A percentile compares a stretch with the other conserved stretches of the same genome.
Evolutionary conservation across 208 protist species (phyloP).

Genomic region (Porcisia hertigi): DNA sequence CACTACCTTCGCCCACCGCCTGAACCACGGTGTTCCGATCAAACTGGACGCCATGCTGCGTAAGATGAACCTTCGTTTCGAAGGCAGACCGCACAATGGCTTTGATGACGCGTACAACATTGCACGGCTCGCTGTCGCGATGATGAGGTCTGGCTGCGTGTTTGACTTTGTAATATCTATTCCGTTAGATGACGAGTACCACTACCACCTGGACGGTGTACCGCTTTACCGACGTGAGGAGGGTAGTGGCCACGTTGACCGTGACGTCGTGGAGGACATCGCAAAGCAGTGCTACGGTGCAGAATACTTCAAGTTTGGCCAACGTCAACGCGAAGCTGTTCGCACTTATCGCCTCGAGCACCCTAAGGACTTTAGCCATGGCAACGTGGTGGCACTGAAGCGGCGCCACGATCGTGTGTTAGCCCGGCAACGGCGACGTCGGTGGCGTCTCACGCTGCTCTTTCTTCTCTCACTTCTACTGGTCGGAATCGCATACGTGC

Average conservation of each 20-base stretch:
- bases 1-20: slow-evolving; percentile 77
- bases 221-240: slow-evolving; percentile 82
- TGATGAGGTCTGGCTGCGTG: slow-evolving; percentile 83
- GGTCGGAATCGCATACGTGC: slow-evolving; percentile 21
- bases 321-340: slow-evolving; percentile 53
- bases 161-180: slow-evolving; percentile 83
- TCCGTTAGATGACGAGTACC: slow-evolving; percentile 62
- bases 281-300: slow-evolving; percentile 78
- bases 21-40: slow-evolving; percentile 68
- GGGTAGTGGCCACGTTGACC: slow-evolving; percentile 74
- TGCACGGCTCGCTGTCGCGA: slow-evolving; percentile 77
- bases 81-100: slow-evolving; percentile 86
- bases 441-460: slow-evolving; percentile 37
- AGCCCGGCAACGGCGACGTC: slow-evolving; percentile 34
- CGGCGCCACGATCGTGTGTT: slow-evolving; percentile 38
- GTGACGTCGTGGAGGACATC: slow-evolving; percentile 86
- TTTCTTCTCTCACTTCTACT: slow-evolving; percentile 19
- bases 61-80: slow-evolving; percentile 69
- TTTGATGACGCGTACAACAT: slow-evolving; percentile 93
- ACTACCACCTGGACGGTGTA: slow-evolving; percentile 64
- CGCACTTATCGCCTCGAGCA: slow-evolving; percentile 54
- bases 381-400: slow-evolving; percentile 41
- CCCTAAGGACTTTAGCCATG: slow-evolving; percentile 50
- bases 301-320: slow-evolving; percentile 80
- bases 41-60: slow-evolving; percentile 84